Base-by-base conservation (phyloP, 2,329 filamentous ascomycete species). In the Camptophora hylomeconis region DNA sequence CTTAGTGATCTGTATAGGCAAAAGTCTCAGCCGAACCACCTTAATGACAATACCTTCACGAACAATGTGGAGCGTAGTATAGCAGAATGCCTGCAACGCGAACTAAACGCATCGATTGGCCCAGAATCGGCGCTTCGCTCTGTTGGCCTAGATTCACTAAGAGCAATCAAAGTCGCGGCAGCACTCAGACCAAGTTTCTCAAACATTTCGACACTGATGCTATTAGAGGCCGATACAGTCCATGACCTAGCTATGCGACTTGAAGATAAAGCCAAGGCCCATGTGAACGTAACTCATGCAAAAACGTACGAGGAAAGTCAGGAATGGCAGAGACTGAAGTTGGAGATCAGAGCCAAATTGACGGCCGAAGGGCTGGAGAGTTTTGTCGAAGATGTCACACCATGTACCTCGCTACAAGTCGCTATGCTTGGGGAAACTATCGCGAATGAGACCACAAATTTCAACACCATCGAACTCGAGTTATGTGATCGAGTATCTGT, bases 351-450 rank as follows among this genome's bases (percentile, higher is more conserved):
- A n/a, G n/a, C n/a, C n/a, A n/a, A n/a, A n/a, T n/a, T n/a, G n/a
- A n/a, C n/a, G n/a, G n/a, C n/a, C n/a, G n/a, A n/a, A n/a, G n/a
- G n/a, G n/a, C n/a, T n/a, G n/a, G n/a, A n/a, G n/a, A n/a, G n/a
- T n/a, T n/a, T 26, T n/a, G 13, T 31, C 16, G 47, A 57, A 11
- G 53, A 56, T 15, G 50, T 71, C 4, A 45, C 68, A 11, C 65
- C 65, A 4, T 89, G 81, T 48, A 86, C 75, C 3, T 66, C 74
- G 9, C 60, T 89, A 7, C 86, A 94, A 44, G 58, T 67, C 11
- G 75, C 81, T 2, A 92, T 93, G 82, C 61, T 93, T 10, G 63
- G 70, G 0, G 82, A 92, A 54, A 86, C 81, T 1, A 52, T 63
- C 3, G 61, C 58, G 11, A 60, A 75, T 35, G 39, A 61, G 2